A percentile compares a stretch with the other conserved stretches of the same genome.
Conservation (phyloP, 371 early-diverging fungal species). For the Apophysomyces variabilis region DNA sequence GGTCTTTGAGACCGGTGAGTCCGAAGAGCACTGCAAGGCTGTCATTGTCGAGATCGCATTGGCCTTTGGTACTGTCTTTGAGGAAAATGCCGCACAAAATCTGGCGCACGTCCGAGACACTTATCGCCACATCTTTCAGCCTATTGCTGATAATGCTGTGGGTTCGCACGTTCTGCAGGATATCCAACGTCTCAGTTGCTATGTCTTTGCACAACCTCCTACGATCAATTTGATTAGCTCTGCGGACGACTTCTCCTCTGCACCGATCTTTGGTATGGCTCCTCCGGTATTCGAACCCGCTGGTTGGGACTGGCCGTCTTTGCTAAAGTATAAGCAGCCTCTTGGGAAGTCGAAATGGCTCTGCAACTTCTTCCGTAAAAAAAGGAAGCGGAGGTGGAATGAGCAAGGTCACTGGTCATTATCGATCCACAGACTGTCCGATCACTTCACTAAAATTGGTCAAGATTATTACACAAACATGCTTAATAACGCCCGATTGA, state of each 20-base stretch:
- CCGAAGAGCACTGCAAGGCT: constrained; percentile 17
- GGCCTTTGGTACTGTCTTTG: constrained; percentile 36
- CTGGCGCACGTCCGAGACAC: constrained; percentile 34
- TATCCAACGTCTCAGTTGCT: constrained; percentile 12
- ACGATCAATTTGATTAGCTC: not conserved
- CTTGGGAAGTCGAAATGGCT: not conserved
- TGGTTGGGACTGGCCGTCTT: constrained; percentile 40
- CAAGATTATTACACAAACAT: constrained; percentile 39
- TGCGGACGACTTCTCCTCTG: not conserved
- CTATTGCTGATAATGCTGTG: constrained; percentile 12
- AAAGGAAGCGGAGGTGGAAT: constrained; percentile 2
- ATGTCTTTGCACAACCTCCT: constrained; percentile 7
- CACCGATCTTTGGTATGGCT: constrained; percentile 34
- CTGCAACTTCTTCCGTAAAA: constrained; percentile 2
- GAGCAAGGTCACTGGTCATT: constrained; percentile 28
- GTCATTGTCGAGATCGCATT: constrained; percentile 25
- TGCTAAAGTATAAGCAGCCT: constrained; percentile 29
- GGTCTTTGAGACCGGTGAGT: constrained; percentile 26
- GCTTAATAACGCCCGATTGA: constrained; percentile 33
- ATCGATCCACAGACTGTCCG: constrained; percentile 29
- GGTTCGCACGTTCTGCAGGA: constrained; percentile 21
- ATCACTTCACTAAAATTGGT: constrained; percentile 35
- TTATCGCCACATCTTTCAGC: constrained; percentile 35
- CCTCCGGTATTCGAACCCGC: constrained; percentile 40
- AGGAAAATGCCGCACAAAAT: constrained; percentile 44